These are phyloP conservation scores for Casaregolazyma lundiana DNA, from an alignment of 1,139 yeast genomes.

Conservation along the genomic window DNA sequence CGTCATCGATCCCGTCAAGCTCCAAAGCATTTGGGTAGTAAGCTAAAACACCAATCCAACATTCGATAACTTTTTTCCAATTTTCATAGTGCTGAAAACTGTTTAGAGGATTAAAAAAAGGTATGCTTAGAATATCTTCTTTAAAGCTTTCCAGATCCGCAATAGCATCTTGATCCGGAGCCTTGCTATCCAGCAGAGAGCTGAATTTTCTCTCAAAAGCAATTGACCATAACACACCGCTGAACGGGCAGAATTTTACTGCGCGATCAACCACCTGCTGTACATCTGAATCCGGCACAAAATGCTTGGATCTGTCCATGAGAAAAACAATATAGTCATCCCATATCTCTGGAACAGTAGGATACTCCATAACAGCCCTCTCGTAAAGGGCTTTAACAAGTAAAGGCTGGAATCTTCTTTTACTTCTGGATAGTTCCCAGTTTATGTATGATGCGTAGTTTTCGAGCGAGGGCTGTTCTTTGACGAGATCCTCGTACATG, in stretches of 20 bases:
- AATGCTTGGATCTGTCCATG: conserved; percentile 12
- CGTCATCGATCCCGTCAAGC: neutral
- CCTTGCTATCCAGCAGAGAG: conserved; percentile 3
- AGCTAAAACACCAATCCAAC: neutral
- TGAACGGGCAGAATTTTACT: conserved; percentile 24
- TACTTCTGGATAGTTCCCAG: conserved; percentile 22
- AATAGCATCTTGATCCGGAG: conserved; percentile 13
- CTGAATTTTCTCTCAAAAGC: conserved; percentile 1
- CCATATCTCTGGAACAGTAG: conserved; percentile 27
- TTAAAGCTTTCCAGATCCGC: neutral
- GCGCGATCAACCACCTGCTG: conserved; percentile 23
- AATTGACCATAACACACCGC: conserved; percentile 29
- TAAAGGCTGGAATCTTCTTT: conserved; percentile 12
- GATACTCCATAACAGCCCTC: conserved; percentile 22
- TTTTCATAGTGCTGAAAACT: neutral
- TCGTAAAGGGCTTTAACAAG: conserved; percentile 24
- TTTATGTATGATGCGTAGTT: conserved; percentile 32
- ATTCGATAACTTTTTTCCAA: conserved; percentile 1
- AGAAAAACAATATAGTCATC: conserved; percentile 28
- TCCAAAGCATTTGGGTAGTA: neutral
- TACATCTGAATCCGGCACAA: neutral
- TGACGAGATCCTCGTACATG: conserved; percentile 22
- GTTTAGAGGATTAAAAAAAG: neutral
- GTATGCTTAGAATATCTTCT: neutral
- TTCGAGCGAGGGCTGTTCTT: conserved; percentile 16